A percentile compares a stretch with the other conserved stretches of the same genome.
Conservation (phyloP, 768 basidiomycete species). For the Mycena leptocephala region DNA sequence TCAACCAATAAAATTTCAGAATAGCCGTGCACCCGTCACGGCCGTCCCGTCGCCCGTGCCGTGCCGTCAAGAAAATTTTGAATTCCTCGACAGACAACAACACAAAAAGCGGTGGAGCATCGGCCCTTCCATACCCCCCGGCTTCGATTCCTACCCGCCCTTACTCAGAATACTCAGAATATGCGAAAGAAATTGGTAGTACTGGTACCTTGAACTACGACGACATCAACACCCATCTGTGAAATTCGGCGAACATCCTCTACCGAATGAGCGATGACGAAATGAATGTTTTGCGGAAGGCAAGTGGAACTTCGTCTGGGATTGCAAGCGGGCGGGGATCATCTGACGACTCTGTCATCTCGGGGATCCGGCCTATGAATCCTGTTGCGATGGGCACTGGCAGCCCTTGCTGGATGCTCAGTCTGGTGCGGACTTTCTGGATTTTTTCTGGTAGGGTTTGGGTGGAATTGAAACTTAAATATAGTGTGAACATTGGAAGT, state of each 20-base stretch:
- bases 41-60: no score
- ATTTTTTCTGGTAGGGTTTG: slow-evolving; percentile 51
- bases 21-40: no score
- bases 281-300: slow-evolving; percentile 69
- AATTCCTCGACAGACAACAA: no score
- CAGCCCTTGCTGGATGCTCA: slow-evolving; percentile 47
- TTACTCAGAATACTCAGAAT: no score
- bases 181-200: no score
- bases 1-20: no score
- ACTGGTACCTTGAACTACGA: slow-evolving; percentile 73
- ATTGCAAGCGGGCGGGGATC: slow-evolving; percentile 57
- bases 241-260: slow-evolving; percentile 65
- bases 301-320: slow-evolving; percentile 62
- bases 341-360: slow-evolving; percentile 54
- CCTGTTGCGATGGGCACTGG: slow-evolving; percentile 73
- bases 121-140: slow-evolving; percentile 36
- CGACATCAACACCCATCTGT: slow-evolving; percentile 68
- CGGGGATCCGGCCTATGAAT: slow-evolving; percentile 71
- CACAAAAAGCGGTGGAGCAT: slow-evolving; percentile 56
- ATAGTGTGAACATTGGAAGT: no score
- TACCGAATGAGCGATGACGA: slow-evolving; percentile 66
- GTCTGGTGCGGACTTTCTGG: slow-evolving; percentile 51
- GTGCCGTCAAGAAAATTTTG: no score
- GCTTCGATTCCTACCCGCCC: not conserved
- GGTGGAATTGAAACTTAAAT: no score